A percentile compares a stretch with the other conserved stretches of the same genome.
Conservation (phyloP, 257 asterid genomes). For the Petunia axillaris region DNA sequence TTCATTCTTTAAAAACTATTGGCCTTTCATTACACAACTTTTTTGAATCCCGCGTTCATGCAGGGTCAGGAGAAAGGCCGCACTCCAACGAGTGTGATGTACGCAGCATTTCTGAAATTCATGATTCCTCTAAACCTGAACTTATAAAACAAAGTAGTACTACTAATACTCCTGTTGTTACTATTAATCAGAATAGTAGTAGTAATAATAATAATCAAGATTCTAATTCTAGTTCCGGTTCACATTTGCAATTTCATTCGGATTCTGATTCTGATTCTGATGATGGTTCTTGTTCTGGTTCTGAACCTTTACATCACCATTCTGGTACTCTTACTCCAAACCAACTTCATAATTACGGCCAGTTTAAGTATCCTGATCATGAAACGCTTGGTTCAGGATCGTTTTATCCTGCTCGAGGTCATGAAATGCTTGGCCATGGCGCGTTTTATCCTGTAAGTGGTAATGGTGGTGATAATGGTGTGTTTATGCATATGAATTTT, state of each 20-base stretch:
- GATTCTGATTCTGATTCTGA: constrained; percentile 56
- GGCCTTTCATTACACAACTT: constrained; percentile 24
- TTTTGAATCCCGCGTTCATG: constrained; percentile 40
- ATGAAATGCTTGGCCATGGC: constrained; percentile 22
- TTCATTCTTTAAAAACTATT: constrained; percentile 24
- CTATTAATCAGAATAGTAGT: background rate
- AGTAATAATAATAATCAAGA: background rate
- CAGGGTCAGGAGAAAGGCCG: too few relatives aligned
- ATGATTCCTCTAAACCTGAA: constrained; percentile 56
- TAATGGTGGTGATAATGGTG: background rate
- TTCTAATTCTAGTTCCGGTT: constrained; percentile 65
- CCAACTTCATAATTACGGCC: constrained; percentile 30
- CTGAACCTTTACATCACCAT: constrained; percentile 54
- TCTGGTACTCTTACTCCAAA: background rate
- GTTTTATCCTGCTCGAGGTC: background rate
- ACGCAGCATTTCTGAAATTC: too few relatives aligned
- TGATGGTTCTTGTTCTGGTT: constrained; percentile 34
- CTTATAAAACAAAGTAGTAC: constrained; percentile 39
- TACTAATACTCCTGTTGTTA: constrained; percentile 24
- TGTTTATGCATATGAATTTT: constrained; percentile 61
- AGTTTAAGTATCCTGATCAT: constrained; percentile 13
- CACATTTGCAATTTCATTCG: constrained; percentile 78
- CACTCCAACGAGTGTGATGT: too few relatives aligned
- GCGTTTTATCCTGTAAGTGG: constrained; percentile 10
- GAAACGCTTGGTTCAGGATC: constrained; percentile 24